Conservation (phyloP, 1,139 yeast genomes). For the Nakaseomyces glabratus region DNA sequence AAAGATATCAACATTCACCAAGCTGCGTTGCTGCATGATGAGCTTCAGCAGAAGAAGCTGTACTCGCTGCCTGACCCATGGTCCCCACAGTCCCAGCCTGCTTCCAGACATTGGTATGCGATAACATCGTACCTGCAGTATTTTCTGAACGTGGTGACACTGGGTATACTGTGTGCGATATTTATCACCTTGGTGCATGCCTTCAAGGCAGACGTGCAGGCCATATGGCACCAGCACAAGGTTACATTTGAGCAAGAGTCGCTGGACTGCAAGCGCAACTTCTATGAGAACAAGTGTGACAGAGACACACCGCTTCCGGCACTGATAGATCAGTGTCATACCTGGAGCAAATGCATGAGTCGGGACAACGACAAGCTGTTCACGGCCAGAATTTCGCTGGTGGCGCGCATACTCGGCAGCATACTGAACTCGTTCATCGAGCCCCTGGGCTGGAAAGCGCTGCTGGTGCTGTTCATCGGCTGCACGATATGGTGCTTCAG, state of each 20-base stretch:
- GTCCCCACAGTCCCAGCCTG: slow-evolving; percentile 28
- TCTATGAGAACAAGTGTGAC: slow-evolving; percentile 61
- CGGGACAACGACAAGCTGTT: slow-evolving; percentile 77
- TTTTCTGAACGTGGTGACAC: slow-evolving; percentile 50
- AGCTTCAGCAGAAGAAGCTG: slow-evolving; percentile 6
- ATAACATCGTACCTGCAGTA: slow-evolving; percentile 67
- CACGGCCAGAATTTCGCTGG: slow-evolving; percentile 51
- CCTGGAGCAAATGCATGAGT: slow-evolving; percentile 81
- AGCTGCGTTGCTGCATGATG: slow-evolving; percentile 2
- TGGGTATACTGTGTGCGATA: slow-evolving; percentile 46
- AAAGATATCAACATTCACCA: slow-evolving; percentile 4
- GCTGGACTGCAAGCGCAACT: slow-evolving; percentile 60
- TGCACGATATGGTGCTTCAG: slow-evolving; percentile 26
- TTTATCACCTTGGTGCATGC: slow-evolving; percentile 49
- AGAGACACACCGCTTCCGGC: slow-evolving; percentile 57
- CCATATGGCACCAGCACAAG: slow-evolving; percentile 55
- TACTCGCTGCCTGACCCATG: slow-evolving; percentile 27
- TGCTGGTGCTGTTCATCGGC: slow-evolving; percentile 38
- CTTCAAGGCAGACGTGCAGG: slow-evolving; percentile 62
- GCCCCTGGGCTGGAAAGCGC: slow-evolving; percentile 69
- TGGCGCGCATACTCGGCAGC: slow-evolving; percentile 73
- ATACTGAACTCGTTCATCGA: slow-evolving; percentile 67
- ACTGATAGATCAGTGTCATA: slow-evolving; percentile 57
- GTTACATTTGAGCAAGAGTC: slow-evolving; percentile 57
- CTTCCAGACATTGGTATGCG: slow-evolving; percentile 52